phyloP scores from a whole-genome alignment of 2,329 filamentous ascomycete genomes.

The Rhinocladiella mackenziei region DNA sequence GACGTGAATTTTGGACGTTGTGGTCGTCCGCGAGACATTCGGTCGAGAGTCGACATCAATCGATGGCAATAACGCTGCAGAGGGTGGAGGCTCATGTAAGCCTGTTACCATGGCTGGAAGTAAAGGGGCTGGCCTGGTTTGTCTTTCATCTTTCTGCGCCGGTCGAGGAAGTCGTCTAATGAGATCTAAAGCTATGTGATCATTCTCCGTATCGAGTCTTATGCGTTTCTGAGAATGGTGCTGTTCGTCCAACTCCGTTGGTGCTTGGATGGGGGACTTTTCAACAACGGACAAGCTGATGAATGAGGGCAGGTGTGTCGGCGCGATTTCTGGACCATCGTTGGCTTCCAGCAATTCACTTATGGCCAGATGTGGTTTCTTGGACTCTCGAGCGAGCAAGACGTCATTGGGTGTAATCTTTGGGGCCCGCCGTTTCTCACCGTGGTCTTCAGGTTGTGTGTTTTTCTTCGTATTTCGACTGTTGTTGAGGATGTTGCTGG shows the following conservation, averaged over 20 bases:
- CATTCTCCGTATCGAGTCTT: conserved; percentile 40
- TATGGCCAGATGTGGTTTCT: conserved; percentile 32
- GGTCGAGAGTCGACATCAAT: conserved; percentile 50
- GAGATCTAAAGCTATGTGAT: conserved; percentile 38
- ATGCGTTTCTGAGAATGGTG: conserved; percentile 42
- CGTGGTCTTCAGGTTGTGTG: conserved; percentile 9
- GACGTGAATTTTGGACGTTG: conserved; percentile 29
- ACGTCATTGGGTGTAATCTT: conserved; percentile 28
- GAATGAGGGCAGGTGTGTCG: conserved; percentile 40
- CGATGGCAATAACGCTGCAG: conserved; percentile 57
- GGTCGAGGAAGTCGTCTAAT: conserved; percentile 48
- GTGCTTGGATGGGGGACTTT: conserved; percentile 32
- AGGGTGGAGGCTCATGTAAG: conserved; percentile 60
- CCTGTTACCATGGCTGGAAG: conserved; percentile 52
- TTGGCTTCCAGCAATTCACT: conserved; percentile 39
- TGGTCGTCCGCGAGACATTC: conserved; percentile 10
- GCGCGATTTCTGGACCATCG: conserved; percentile 39
- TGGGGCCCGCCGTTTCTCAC: conserved; percentile 18
- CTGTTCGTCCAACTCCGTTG: conserved; percentile 20
- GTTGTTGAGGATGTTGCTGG: conserved; percentile 37
- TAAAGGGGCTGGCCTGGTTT: conserved; percentile 42
- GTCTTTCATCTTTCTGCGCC: conserved; percentile 44
- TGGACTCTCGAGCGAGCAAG: conserved; percentile 26
- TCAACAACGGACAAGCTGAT: conserved; percentile 47
- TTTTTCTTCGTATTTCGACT: conserved; percentile 25